Evolutionary conservation across 1,139 yeast species (phyloP), one percentile per base, ranked within the genome.

Genomic region (Hansenula sp.): DNA sequence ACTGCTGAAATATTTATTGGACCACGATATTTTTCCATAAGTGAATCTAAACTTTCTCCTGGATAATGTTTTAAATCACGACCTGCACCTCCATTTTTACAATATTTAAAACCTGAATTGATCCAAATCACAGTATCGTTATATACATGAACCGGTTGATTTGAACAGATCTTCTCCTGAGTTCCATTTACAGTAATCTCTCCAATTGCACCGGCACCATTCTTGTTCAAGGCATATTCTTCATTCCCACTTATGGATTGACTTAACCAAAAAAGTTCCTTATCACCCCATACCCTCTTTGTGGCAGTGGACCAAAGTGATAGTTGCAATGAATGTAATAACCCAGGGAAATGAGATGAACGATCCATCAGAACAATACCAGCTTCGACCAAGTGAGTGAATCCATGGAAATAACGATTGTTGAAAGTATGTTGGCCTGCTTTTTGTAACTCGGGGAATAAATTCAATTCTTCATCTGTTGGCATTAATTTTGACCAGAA

Each of bases 81-180:
- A 24, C 55, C 61, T 34, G 71, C 67, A 9, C 53, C 51, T 33
- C 62, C 63, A 0, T 75, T 74, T 57, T 83, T 83, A 62, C 90
- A 83, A 45, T 65, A 77, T 27, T 71, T 65, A 52, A 81, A 76
- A 0, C 90, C 90, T 2, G 89, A 81, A 54, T 83, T 83, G 43
- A 82, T 72, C 89, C 89, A 83, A 4, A 82, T 54, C 24, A 83
- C 58, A 7, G 62, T 51, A 34, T 66, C 67, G 5, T 79, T 79
- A 15, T 62, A 59, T 1, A 81, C 58, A 60, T 84, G 91, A 0
- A 85, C 87, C 0, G 89, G 87, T 59, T 84, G 90, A 1, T 81
- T 72, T 0, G 85, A 77, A 54, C 90, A 83, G 10, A 82, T 63
- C 55, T 5, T 52, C 48, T 15, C 68, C 51, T 19, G 56, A 53